Percentiles rank a stretch among this genome's conserved stretches.
Evolutionary conservation across 495 filamentous ascomycete species (phyloP).

Genomic region (Aspergillus campestris): DNA sequence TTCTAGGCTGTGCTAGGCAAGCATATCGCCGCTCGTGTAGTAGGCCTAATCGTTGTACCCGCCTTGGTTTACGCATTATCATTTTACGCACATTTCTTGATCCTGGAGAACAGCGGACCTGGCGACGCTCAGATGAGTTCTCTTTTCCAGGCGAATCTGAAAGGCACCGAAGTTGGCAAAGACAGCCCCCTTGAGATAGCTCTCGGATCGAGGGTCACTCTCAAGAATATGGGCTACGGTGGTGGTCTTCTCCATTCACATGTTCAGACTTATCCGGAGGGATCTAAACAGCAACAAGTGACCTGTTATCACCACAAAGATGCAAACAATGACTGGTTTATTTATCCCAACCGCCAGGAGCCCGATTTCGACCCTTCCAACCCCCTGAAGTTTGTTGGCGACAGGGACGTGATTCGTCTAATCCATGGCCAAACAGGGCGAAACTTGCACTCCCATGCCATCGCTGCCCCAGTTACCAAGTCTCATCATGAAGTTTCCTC

Average conservation of each 20-base stretch:
- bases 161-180: constrained; percentile 85
- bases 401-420: constrained; percentile 73
- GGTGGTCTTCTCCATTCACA: constrained; percentile 97
- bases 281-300: constrained; percentile 88
- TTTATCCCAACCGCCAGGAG: constrained; percentile 81
- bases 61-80: constrained; percentile 86
- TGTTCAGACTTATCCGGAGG: constrained; percentile 93
- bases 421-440: constrained; percentile 95
- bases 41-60: constrained; percentile 83
- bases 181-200: constrained; percentile 91
- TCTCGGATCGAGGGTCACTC: constrained; percentile 76
- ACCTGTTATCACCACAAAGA: constrained; percentile 99
- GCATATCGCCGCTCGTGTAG: constrained; percentile 70
- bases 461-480: constrained; percentile 84
- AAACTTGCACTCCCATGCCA: constrained; percentile 88
- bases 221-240: constrained; percentile 99
- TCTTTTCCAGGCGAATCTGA: constrained; percentile 93
- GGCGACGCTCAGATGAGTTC: constrained; percentile 99
- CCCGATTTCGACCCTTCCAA: constrained; percentile 62
- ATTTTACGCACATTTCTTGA: constrained; percentile 86
- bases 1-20: constrained; percentile 57
- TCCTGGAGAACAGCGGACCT: constrained; percentile 88
- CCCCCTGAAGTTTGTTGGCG: constrained; percentile 62
- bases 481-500: constrained; percentile 84
- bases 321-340: constrained; percentile 99